phyloP scores from a whole-genome alignment of 225 moss, liverwort and hornwort species.

The Pseudisothecium myosuroides region DNA sequence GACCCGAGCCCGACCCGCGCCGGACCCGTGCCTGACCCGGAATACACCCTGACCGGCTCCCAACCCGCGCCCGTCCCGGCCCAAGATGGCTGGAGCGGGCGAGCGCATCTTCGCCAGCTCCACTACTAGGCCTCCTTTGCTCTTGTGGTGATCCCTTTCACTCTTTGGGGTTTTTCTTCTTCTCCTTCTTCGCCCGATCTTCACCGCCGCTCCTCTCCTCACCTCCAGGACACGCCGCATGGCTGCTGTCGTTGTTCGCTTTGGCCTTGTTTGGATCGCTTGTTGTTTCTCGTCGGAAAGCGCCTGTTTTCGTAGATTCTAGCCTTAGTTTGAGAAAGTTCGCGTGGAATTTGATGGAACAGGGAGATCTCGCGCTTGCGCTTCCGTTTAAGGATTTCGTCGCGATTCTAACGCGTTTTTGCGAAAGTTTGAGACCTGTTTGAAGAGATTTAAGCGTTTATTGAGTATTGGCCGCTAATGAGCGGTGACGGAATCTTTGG shows the following conservation, averaged over 20 bases:
- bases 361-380: not conserved
- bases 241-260: not conserved
- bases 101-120: not conserved
- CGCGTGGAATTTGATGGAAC: not conserved
- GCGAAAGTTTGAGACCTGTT: not conserved
- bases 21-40: not conserved
- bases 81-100: constrained; percentile 15
- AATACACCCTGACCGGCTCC: not conserved
- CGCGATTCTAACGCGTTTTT: not conserved
- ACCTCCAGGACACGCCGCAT: not conserved
- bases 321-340: not conserved
- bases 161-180: not conserved
- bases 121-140: not conserved
- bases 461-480: not conserved
- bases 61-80: not conserved
- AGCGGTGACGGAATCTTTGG: constrained; percentile 5
- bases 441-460: not conserved
- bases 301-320: not conserved
- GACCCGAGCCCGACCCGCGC: not conserved
- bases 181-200: not conserved
- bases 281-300: no score
- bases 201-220: not conserved
- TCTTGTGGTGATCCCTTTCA: not conserved
- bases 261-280: not conserved
- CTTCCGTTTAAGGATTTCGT: not conserved